Evolutionary conservation across 495 filamentous ascomycete species (phyloP), one percentile per base, ranked within the genome.

Genomic region (Hyaloscypha bicolor): DNA sequence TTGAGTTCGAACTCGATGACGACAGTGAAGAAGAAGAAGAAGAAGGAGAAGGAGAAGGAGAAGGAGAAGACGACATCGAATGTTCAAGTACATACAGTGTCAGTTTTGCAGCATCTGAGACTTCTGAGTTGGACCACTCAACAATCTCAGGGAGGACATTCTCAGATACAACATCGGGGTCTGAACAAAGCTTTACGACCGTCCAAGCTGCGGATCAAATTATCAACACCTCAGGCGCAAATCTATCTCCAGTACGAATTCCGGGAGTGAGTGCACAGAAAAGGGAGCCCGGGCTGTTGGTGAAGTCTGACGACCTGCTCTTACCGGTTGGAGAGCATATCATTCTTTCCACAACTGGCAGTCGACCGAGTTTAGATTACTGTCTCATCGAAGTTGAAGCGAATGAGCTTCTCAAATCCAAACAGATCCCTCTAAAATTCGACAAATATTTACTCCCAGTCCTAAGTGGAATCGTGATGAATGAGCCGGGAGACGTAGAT

Each of bases 1-100:
- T 63, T 39, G 60, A 63, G 31, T 63, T 52, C 30, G 60, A 63
- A 31, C 37, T 63, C 31, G 60, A 53, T 53, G 60, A 63, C 5
- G 21, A 16, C 4, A 63, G 60, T 31, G 60, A 63, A 14, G 25
- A 25, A 25, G 25, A 25, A 1, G 25, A 37, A 25, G 25, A 25
- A 1, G 25, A 37, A 25, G 25, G 2, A 1, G 25, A 37, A 25
- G 25, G 2, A 1, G 25, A 37, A 25, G 25, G 2, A 1, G 25
- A 37, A n/a, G n/a, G n/a, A 25, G 25, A 25, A 1, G 25, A 37
- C 35, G 3, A 8, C 39, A 30, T 52, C 0, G 37, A 52, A 39
- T 6, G 3, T 16, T 31, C n/a, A 14, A 63, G 60, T 1, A 63
- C 42, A 53, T 37, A 39, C 4, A 63, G 60, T 31, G 42, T 5